Base-by-base conservation (phyloP, 495 filamentous ascomycete genomes). In the Annulohypoxylon bovei region DNA sequence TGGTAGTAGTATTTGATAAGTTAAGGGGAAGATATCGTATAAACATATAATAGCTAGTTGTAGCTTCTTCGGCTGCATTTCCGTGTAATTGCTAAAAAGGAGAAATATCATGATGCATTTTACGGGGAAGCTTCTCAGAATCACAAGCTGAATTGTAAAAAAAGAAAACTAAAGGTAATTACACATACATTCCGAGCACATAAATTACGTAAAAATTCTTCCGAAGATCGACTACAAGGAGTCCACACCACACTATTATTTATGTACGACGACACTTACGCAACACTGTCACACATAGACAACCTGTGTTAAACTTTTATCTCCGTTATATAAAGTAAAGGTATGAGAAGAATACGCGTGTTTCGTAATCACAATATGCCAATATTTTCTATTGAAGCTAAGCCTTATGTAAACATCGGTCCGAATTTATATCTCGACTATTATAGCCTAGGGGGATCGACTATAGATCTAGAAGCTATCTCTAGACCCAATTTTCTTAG, bases 401-500 rank as follows among this genome's bases (percentile, higher is more conserved):
- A 18, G 16, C 16, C 18, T 18, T n/a, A 50, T 14, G 12, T 16
- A n/a, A 28, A 27, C n/a, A 50, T 50, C 46, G 46, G 46, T 5
- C 46, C 46, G 46, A 50, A 50, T 50, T 16, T 50, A 11, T 42
- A 18, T 42, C 8, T 5, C 8, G 39, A 3, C 20, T 12, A 28
- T 49, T 27, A 50, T 50, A 50, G 22, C 12, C 23, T 50, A 8
- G 23, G 12, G 23, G 28, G 3, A 23, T 50, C 23, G 3, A 50
- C 46, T 50, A 50, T 50, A 50, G 46, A 50, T 50, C 46, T 50
- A 27, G 23, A 50, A 9, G 23, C 46, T 23, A 50, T 23, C 23
- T n/a, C 22, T 25, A 28, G 46, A 28, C 46, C 46, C 46, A 50
- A 28, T 28, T 50, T 47, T 47, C 9, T 28, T 50, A 14, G 9